Evolutionary conservation across 1,284 basidiomycete genomes (phyloP), one percentile per base, ranked within the genome.

Genomic region (Coniferiporia weirii): DNA sequence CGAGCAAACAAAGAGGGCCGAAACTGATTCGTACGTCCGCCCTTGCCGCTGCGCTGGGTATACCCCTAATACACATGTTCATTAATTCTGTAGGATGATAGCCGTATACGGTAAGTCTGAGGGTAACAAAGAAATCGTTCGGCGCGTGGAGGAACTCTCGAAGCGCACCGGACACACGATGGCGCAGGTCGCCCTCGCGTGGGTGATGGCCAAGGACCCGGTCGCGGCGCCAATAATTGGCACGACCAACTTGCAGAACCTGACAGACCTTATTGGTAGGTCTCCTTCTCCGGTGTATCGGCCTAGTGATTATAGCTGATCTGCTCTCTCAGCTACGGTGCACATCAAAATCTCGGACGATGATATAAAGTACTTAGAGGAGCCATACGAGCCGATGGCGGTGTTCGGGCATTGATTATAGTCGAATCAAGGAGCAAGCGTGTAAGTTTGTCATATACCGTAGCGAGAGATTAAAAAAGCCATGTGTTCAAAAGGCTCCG

Each of bases 171-270:
- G 67, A 15, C 63, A 67, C 36, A 71, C 68, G 57, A 77, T 77
- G 76, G 68, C 70, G 6, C 73, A 76, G 59, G 64, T 77, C 35
- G 61, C 73, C 1, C 61, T 72, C 19, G 71, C 73, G 0, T 78
- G 76, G 76, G 60, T 66, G 1, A 22, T 70, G 20, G 57, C 66
- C 15, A 74, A 72, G 58, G 61, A 64, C 0, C 61, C 69, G 40
- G 77, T 83, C 10, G 72, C 76, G 17, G 79, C 80, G 5, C 81
- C 81, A 1, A 80, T 83, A 63, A 73, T 83, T 17, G 81, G 81
- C 1, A 76, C 76, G 4, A 82, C 77, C 4, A 77, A 71, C 50
- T 65, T 81, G 12, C 70, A 77, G 62, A 80, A 81, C 65, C 67
- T 83, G 12, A 70, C 75, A 57, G 80, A 82, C 52, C 71, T 78